Evolutionary conservation across 1,284 basidiomycete genomes (phyloP).

Genomic region (Pseudozyma sp.): DNA sequence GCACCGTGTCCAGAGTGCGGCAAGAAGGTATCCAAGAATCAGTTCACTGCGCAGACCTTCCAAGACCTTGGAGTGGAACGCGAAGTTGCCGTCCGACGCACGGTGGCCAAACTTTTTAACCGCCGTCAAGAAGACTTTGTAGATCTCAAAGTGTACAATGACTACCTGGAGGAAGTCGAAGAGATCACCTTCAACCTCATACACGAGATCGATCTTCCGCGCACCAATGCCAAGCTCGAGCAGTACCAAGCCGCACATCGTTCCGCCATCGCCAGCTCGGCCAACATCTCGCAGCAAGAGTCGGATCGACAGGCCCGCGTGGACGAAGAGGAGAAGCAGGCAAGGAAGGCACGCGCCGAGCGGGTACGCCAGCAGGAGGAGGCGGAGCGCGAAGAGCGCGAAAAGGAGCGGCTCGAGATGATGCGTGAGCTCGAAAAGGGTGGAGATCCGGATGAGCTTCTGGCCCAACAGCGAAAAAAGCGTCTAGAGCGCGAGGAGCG

Average conservation of each 20-base stretch:
- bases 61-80: slow-evolving; percentile 96
- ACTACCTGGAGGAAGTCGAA: slow-evolving; percentile 96
- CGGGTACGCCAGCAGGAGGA: slow-evolving; percentile 57
- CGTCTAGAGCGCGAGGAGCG: slow-evolving; percentile 51
- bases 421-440: slow-evolving; percentile 59
- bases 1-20: slow-evolving; percentile 95
- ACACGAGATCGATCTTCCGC: slow-evolving; percentile 84
- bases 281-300: slow-evolving; percentile 55
- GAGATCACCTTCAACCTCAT: slow-evolving; percentile 97
- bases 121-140: slow-evolving; percentile 90
- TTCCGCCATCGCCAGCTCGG: slow-evolving; percentile 49
- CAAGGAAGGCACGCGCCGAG: slow-evolving; percentile 53
- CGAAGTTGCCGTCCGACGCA: slow-evolving; percentile 87
- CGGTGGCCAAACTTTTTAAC: slow-evolving; percentile 86
- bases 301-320: slow-evolving; percentile 47
- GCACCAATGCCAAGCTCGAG: slow-evolving; percentile 85
- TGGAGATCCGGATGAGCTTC: slow-evolving; percentile 53
- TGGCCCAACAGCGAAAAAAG: slow-evolving; percentile 48
- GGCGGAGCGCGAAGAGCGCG: slow-evolving; percentile 48
- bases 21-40: slow-evolving; percentile 88
- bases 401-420: slow-evolving; percentile 58
- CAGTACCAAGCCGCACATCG: slow-evolving; percentile 75
- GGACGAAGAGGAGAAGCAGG: slow-evolving; percentile 53
- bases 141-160: slow-evolving; percentile 86
- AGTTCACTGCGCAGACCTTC: slow-evolving; percentile 95